Base-by-base conservation (phyloP, 176 grass and related monocot genomes). In the Aegilops tauschii region DNA sequence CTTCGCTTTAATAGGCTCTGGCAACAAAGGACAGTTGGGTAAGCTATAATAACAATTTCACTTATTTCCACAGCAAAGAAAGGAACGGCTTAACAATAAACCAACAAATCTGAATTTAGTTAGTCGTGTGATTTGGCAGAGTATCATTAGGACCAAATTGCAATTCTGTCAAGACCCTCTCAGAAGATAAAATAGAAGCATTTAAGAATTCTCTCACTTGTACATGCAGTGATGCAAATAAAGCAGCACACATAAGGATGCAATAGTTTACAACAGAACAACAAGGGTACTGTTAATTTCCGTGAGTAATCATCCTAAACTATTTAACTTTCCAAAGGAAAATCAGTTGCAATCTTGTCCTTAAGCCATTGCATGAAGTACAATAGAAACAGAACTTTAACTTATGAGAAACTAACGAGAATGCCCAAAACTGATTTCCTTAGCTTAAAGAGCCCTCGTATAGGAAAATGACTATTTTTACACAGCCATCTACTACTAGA, bases 1-100 rank as follows among this genome's bases (percentile, higher is more conserved):
- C 69, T 89, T 92, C 5, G 76, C 77, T 91, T 96, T 99, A 56
- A 99, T 90, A 80, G 94, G 87, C 64, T 96, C 97, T 99, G 61
- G 27, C 30, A 82, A 88, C 44, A 77, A 80, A 72, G 6, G 14
- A 83, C 20, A 88, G 14, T 74, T 65, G 61, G 82, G 83, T 76
- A 63, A 97, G 78, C 4, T 68, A 80, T 21, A 82, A 17, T 14
- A 63, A 37, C 69, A 12, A 83, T 85, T 82, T 37, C 10, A 21
- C 44, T 45, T 76, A 61, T 59, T 67, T 49, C 20, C 78, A 18
- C 23, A 85, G 35, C 82, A n/a, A 36, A 74, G 3, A 28, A 71
- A 85, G 27, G 75, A 54, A 45, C 5, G 68, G 61, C 9, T 31
- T 45, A 59, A 78, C 49, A 88, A 78, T 12, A 64, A 81, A 17